Percentiles rank a stretch among this genome's conserved stretches.
Conservation (phyloP, 305 asterid genomes). For the Fraxinus floribunda region DNA sequence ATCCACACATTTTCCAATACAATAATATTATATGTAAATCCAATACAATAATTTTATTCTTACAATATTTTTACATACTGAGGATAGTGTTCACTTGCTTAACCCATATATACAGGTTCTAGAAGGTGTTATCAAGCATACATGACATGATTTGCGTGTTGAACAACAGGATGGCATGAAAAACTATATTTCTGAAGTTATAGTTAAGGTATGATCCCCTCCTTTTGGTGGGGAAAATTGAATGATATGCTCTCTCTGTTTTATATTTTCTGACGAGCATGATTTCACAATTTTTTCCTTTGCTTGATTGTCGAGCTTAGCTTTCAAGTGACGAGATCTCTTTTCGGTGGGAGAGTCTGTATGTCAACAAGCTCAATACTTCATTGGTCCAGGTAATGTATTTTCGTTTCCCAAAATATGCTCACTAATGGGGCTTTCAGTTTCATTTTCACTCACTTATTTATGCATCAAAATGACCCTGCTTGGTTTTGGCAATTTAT, state of each 20-base stretch:
- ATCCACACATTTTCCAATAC: too few species aligned
- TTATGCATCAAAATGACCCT: neutral
- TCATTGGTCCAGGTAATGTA: constrained; percentile 83
- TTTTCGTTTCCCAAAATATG: constrained; percentile 2
- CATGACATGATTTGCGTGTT: constrained; percentile 94
- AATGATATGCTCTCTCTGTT: neutral
- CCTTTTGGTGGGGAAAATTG: neutral
- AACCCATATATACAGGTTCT: constrained; percentile 58
- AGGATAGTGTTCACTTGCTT: constrained; percentile 14
- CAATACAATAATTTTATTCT: neutral
- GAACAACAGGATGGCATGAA: constrained; percentile 99
- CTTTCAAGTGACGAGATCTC: constrained; percentile 87
- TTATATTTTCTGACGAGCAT: neutral
- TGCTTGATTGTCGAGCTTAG: constrained; percentile 33
- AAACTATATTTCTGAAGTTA: constrained; percentile 94
- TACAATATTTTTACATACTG: constrained; percentile 18
- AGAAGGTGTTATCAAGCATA: constrained; percentile 93
- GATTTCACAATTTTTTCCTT: constrained; percentile 16
- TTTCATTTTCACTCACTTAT: constrained; percentile 2
- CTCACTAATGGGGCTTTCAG: neutral
- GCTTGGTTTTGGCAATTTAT: neutral
- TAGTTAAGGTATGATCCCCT: constrained; percentile 67
- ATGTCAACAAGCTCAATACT: constrained; percentile 80
- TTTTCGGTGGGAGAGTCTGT: constrained; percentile 83
- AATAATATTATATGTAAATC: too few species aligned